Evolutionary conservation across 2,329 filamentous ascomycete species (phyloP), one percentile per base, ranked within the genome.

Genomic region (Aspergillus sp.): DNA sequence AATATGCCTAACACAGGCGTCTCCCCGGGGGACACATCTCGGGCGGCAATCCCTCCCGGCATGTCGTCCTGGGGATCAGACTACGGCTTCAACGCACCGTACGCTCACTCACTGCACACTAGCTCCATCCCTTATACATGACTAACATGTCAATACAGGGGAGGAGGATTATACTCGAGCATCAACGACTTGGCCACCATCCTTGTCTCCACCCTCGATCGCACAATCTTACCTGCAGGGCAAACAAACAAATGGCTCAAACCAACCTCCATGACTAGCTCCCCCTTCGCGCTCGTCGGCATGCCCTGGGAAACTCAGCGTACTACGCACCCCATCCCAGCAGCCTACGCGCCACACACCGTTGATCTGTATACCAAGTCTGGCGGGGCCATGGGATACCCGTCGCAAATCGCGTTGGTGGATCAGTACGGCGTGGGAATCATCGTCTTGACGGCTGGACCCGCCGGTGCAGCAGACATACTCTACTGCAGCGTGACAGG

Each of bases 391-490:
- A 58, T 62, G 14, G 64, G 60, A 3, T 74, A 74, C 20, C 62
- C 66, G 16, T 68, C 67, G n/a, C 72, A 74, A 20, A 43, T 75
- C 0, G 61, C 61, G 3, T 36, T 73, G 0, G 49, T 74, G 2
- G 71, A 74, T 16, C 68, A 73, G 23, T 73, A 73, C 23, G 70
- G 71, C 0, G 31, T 71, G 1, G 66, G 65, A 0, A 13, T 70
- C 1, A 20, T 72, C 1, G 48, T 72, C 1, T 53, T 73, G 1
- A 69, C 69, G 0, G 69, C 70, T 0, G 70, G 71, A 0, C 59
- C 61, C 3, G 47, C 49, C 5, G 54, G 49, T 4, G 60, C 64
- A 1, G 62, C 65, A 55, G 54, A 58, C 6, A 68, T 69, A 0
- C 54, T 68, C 1, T 63, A 64, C 13, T 65, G 70, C 16, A 61